Base-by-base conservation (phyloP, 352 stramenopile species). In the Phytophthora lateralis region DNA sequence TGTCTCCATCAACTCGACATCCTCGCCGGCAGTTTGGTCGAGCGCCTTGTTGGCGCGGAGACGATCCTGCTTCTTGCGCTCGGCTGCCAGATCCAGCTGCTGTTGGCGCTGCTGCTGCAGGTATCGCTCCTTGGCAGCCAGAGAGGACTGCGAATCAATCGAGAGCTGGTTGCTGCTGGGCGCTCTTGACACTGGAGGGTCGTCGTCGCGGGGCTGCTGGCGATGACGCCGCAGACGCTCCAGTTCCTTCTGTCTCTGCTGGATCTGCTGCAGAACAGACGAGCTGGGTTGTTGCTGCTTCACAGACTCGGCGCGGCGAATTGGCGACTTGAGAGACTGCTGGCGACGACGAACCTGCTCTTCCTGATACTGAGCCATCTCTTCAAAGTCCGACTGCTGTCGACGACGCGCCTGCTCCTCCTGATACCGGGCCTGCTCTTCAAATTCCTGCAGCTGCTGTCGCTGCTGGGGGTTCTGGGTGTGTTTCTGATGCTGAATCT, bases 1-100 rank as follows among this genome's bases (percentile, higher is more conserved):
- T 18, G 67, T 79, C 53, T 90, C 82, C 38, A 90, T 70, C 53
- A 82, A 78, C 55, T 91, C 82, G 17, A 82, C 58, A 3, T 70
- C 71, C 50, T 91, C 79, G 10, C 60, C 66, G 1, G 66, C 49
- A 30, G 66, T 76, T 30, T 85, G 55, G 30, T 68, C 63, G 9
- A 75, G 71, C 24, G 53, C 63, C 48, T 63, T 71, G 21, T 51
- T 79, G n/a, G 60, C 50, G 12, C 20, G 24, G 7, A 58, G 48
- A 15, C 26, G 48, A 35, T 21, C 29, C 10, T 69, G 30, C 29
- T 68, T 63, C 27, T 60, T 55, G 43, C 63, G 46, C 30, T 63
- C 54, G 11, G 63, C 29, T 48, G 59, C 49, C 2, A 64, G 29
- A n/a, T 71, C 57, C 24, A 68, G 29, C 43, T 81, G 72, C 43